Conservation (phyloP, 129 eudicot genomes). For the Calendula officinalis region DNA sequence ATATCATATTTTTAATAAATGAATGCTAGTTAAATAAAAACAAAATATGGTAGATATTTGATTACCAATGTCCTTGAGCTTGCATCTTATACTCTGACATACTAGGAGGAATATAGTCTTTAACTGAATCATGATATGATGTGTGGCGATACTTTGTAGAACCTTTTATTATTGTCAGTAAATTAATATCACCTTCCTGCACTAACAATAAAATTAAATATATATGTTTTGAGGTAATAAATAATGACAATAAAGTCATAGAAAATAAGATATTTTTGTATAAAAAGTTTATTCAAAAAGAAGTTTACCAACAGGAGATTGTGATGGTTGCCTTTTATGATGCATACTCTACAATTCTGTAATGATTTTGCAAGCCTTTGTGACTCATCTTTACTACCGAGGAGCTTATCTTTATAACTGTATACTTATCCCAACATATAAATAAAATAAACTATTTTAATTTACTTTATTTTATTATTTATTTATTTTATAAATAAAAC, state of each 20-base stretch:
- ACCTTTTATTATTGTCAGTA: slow-evolving; percentile 67
- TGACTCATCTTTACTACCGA: slow-evolving; percentile 74
- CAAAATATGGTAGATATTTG: background rate
- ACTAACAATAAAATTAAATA: slow-evolving; percentile 13
- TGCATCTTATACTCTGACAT: slow-evolving; percentile 58
- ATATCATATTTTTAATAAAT: no score
- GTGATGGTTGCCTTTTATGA: slow-evolving; percentile 60
- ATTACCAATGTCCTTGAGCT: slow-evolving; percentile 37
- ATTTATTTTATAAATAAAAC: no score
- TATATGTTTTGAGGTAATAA: background rate
- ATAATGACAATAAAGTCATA: background rate
- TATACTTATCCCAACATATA: no score
- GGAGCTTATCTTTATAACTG: slow-evolving; percentile 23
- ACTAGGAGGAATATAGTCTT: slow-evolving; percentile 74
- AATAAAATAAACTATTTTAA: no score
- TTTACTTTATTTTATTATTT: no score
- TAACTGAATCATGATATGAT: slow-evolving; percentile 50
- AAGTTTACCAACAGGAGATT: slow-evolving; percentile 68
- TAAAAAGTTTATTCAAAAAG: background rate
- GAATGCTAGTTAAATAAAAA: background rate
- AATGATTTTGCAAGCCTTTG: slow-evolving; percentile 47
- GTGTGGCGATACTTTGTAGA: slow-evolving; percentile 55
- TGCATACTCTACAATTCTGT: slow-evolving; percentile 50
- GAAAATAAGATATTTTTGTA: background rate
- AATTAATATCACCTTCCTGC: slow-evolving; percentile 75